Evolutionary conservation across 2,329 filamentous ascomycete genomes (phyloP).

Genomic region (Chaetomiaceae sp.): DNA sequence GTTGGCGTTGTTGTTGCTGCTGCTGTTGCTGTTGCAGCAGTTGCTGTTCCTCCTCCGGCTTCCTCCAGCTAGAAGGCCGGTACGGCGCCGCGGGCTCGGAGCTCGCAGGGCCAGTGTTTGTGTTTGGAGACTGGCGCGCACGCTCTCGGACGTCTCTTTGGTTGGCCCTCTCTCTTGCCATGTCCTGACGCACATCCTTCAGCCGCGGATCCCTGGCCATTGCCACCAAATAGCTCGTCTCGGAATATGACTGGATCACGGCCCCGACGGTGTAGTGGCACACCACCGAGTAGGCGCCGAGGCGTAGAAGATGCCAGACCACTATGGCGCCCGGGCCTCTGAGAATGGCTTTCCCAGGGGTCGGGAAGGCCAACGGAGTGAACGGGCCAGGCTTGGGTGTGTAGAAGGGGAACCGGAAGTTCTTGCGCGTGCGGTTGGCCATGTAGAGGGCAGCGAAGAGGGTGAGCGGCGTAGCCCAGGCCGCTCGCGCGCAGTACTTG

Average conservation of each 20-base stretch:
- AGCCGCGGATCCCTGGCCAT: conserved; percentile 11
- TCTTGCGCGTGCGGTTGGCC: conserved; percentile 10
- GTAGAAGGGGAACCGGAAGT: conserved; percentile 23
- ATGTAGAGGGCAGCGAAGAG: conserved; percentile 10
- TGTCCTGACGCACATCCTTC: neutral
- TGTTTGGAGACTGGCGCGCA: neutral
- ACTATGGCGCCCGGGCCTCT: conserved; percentile 9
- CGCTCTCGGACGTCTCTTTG: no score
- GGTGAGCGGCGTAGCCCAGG: conserved; percentile 10
- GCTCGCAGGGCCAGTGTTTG: neutral
- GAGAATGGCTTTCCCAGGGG: neutral
- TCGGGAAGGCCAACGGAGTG: conserved; percentile 20
- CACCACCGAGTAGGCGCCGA: conserved; percentile 9
- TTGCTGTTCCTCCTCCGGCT: conserved; percentile 5
- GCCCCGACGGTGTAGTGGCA: neutral
- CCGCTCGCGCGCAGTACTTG: neutral
- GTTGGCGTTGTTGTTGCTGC: conserved; percentile 4
- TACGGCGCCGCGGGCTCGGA: neutral
- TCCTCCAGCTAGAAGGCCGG: neutral
- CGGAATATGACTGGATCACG: conserved; percentile 6
- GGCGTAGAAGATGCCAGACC: conserved; percentile 18
- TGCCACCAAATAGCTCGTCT: conserved; percentile 4
- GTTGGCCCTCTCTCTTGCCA: neutral
- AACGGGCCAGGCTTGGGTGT: conserved; percentile 18
- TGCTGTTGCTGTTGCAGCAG: conserved; percentile 8